Evolutionary conservation across 805 yeast genomes (phyloP).

Genomic region (Barnettozyma californica): DNA sequence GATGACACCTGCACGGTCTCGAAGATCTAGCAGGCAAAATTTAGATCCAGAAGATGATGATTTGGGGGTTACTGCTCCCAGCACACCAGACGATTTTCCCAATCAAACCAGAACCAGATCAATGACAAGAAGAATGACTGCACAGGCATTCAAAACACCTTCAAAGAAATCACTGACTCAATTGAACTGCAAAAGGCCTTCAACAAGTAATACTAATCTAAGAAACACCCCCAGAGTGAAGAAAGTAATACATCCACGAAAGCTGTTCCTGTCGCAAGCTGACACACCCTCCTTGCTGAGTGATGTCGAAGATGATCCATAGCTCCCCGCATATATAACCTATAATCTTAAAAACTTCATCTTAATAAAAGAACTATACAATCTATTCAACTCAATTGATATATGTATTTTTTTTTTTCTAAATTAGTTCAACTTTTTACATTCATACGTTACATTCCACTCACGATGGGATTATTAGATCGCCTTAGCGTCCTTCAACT

Average conservation of each 20-base stretch:
- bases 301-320: neutral
- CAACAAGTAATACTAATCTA: neutral
- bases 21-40: neutral
- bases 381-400: neutral
- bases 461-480: conserved; percentile 10
- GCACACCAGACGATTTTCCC: neutral
- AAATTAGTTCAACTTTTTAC: neutral
- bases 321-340: neutral
- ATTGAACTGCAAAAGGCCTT: neutral
- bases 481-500: conserved; percentile 56
- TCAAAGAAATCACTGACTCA: neutral
- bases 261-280: neutral
- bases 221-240: neutral
- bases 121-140: neutral
- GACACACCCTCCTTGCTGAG: neutral
- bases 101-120: neutral
- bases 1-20: neutral
- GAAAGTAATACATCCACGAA: neutral
- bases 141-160: neutral
- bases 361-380: neutral
- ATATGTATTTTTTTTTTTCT: neutral
- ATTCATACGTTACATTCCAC: neutral
- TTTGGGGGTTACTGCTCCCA: neutral
- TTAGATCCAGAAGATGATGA: neutral
- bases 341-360: neutral